Conservation (phyloP, 768 basidiomycete genomes). For the Kwoniella dendrophila region DNA sequence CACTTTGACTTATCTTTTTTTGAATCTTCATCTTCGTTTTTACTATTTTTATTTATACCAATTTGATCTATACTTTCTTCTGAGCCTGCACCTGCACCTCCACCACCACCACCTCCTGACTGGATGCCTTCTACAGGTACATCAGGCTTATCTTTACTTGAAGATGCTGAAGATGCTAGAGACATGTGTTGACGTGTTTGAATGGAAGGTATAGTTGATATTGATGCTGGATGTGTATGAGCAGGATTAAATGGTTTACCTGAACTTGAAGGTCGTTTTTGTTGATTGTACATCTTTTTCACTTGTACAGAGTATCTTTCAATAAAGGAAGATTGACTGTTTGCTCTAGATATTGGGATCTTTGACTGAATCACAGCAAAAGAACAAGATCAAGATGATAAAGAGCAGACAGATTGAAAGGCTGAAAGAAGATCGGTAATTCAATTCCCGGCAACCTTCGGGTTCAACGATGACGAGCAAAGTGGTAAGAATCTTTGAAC, state of each 20-base stretch:
- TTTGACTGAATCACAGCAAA: neutral
- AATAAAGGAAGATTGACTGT: neutral
- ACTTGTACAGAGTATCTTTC: too few relatives aligned
- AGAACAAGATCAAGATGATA: neutral
- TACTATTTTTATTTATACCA: constrained; percentile 2
- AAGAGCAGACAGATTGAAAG: neutral
- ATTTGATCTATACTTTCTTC: constrained; percentile 18
- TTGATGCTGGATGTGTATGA: constrained; percentile 28
- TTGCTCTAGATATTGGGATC: neutral
- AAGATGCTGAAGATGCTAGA: neutral
- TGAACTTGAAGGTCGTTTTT: constrained; percentile 15
- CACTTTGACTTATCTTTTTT: constrained; percentile 11
- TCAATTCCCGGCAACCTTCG: constrained; percentile 4
- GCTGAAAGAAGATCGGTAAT: constrained; percentile 6
- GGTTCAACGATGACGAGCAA: constrained; percentile 2
- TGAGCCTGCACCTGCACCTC: constrained; percentile 26
- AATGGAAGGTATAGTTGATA: constrained; percentile 19
- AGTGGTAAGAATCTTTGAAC: neutral
- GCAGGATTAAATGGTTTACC: constrained; percentile 18
- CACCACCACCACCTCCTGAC: constrained; percentile 31
- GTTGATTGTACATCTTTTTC: constrained; percentile 12
- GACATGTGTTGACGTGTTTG: constrained; percentile 16
- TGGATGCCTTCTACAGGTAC: constrained; percentile 20
- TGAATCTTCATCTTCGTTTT: constrained; percentile 2
- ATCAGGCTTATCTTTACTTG: neutral